Evolutionary conservation across 2,329 filamentous ascomycete genomes (phyloP).

Genomic region (Amauroascus verrucosus): DNA sequence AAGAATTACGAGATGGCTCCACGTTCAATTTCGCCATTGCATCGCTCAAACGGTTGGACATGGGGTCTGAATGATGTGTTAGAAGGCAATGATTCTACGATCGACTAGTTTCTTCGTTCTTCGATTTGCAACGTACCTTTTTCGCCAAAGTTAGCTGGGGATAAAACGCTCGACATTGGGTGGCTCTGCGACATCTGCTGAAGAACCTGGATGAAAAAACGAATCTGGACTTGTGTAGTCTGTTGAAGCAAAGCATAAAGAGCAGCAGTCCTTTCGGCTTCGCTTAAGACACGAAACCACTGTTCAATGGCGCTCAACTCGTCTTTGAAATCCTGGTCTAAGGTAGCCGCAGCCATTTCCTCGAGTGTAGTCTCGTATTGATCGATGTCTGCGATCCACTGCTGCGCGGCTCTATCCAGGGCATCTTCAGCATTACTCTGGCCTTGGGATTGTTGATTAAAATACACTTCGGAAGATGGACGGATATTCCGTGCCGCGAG

Average conservation of each 20-base stretch:
- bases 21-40: slow-evolving; percentile 93
- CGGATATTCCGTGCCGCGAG: slow-evolving; percentile 70
- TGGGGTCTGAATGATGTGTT: slow-evolving; percentile 56
- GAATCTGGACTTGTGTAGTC: slow-evolving; percentile 96
- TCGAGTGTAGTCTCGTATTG: slow-evolving; percentile 98
- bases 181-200: slow-evolving; percentile 99
- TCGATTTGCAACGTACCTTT: slow-evolving; percentile 56
- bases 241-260: slow-evolving; percentile 93
- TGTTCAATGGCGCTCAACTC: slow-evolving; percentile 98
- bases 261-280: slow-evolving; percentile 90
- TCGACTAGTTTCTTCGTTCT: background rate
- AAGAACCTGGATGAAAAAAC: slow-evolving; percentile 97
- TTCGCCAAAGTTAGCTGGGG: slow-evolving; percentile 83
- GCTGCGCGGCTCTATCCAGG: slow-evolving; percentile 86
- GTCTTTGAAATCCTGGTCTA: slow-evolving; percentile 99
- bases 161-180: slow-evolving; percentile 90
- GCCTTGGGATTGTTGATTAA: slow-evolving; percentile 62
- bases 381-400: slow-evolving; percentile 98
- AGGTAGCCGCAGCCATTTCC: slow-evolving; percentile 96
- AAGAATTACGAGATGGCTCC: slow-evolving; percentile 75
- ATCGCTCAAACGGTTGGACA: slow-evolving; percentile 91
- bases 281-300: slow-evolving; percentile 96
- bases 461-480: slow-evolving; percentile 86
- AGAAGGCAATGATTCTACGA: slow-evolving; percentile 10
- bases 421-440: slow-evolving; percentile 68